A percentile compares a stretch with the other conserved stretches of the same genome.
Conservation (phyloP, 441 rosid genomes). For the Daphne laureola region DNA sequence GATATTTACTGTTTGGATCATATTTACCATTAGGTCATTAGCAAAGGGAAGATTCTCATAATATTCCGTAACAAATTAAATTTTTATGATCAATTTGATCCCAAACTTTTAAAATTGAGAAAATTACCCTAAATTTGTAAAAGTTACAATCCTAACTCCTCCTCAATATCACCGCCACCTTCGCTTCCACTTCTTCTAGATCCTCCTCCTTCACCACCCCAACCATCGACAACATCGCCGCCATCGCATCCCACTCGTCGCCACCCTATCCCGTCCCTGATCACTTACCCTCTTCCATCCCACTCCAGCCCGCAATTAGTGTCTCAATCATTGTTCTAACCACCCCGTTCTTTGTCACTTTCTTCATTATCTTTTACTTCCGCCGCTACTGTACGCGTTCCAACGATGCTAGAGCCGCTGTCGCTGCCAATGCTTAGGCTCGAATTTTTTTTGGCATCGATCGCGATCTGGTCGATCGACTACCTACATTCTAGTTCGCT, state of each 20-base stretch:
- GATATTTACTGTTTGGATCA: too few relatives aligned
- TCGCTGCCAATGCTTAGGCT: neutral
- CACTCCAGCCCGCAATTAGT: conserved; percentile 52
- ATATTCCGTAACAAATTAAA: too few relatives aligned
- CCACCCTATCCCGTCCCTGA: conserved; percentile 17
- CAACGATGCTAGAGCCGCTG: conserved; percentile 10
- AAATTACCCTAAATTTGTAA: too few relatives aligned
- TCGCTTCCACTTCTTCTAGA: too few relatives aligned
- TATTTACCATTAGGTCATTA: too few relatives aligned
- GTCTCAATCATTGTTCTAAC: conserved; percentile 49
- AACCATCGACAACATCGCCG: too few relatives aligned
- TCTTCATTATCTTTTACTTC: conserved; percentile 64
- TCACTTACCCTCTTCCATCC: conserved; percentile 14
- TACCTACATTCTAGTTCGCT: conserved; percentile 65
- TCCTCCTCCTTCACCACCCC: too few relatives aligned
- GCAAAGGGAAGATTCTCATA: too few relatives aligned
- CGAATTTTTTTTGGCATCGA: conserved; percentile 77
- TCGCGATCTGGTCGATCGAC: conserved; percentile 45
- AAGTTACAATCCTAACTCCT: too few relatives aligned
- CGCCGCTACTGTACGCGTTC: conserved; percentile 38
- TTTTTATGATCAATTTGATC: too few relatives aligned
- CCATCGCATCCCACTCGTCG: conserved; percentile 13
- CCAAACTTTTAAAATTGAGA: too few relatives aligned
- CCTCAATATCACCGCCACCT: too few relatives aligned
- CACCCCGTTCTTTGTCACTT: conserved; percentile 47